phyloP scores from a whole-genome alignment of 1,284 basidiomycete species.

The Ceratorhiza oryzae-sativae region DNA sequence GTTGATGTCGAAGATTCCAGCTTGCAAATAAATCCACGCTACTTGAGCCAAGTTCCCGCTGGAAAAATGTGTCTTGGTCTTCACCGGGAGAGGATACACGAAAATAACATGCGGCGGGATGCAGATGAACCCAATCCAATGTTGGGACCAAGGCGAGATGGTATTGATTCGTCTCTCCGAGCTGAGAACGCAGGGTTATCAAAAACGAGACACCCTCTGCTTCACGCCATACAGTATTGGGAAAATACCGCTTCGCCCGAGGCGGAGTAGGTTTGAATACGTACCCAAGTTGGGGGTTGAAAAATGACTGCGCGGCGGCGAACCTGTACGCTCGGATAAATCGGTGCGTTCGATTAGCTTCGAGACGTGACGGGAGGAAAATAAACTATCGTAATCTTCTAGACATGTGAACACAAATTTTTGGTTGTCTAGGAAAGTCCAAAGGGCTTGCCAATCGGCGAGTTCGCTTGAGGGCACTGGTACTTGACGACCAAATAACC shows the following conservation, averaged over 20 bases:
- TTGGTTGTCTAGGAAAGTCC: background rate
- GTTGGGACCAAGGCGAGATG: background rate
- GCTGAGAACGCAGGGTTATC: background rate
- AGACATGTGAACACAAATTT: background rate
- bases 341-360: background rate
- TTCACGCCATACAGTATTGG: no score
- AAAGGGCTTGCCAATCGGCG: background rate
- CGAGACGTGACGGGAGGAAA: background rate
- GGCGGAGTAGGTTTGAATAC: no score
- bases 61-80: background rate
- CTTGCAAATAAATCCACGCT: background rate
- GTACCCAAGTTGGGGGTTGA: no score
- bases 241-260: no score
- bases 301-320: background rate
- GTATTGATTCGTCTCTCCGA: no score
- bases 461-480: background rate
- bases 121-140: background rate
- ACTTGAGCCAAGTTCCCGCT: background rate
- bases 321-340: background rate
- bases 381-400: background rate
- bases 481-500: background rate
- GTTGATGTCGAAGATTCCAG: background rate
- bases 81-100: background rate
- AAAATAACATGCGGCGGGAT: background rate
- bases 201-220: background rate